A percentile compares a stretch with the other conserved stretches of the same genome.
Conservation (phyloP, 164 flowering plant species). For the Vitis vinifera region ASM3070453v1 NC_081809.1:18167501-18168000, state of each 20-base stretch:
- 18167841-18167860: conserved; percentile 77
- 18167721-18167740: conserved; percentile 64
- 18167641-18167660: not conserved
- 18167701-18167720: not conserved
- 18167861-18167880: conserved; percentile 58
- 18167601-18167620: too few relatives aligned
- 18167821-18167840: conserved; percentile 89
- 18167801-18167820: conserved; percentile 75
- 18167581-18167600: too few relatives aligned
- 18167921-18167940: not conserved
- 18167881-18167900: conserved; percentile 60
- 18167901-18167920: not conserved
- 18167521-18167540: too few relatives aligned
- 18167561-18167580: too few relatives aligned
- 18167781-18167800: conserved; percentile 51
- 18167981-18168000: too few relatives aligned
- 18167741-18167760: conserved; percentile 1
- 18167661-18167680: not conserved
- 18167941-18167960: not conserved
- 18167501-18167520: too few relatives aligned
- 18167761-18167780: conserved; percentile 32
- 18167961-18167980: not conserved
- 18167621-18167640: too few relatives aligned
- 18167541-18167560: too few relatives aligned
- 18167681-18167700: not conserved